phyloP scores from a whole-genome alignment of 1,139 yeast species.

The Yamadazyma siamensis region DNA sequence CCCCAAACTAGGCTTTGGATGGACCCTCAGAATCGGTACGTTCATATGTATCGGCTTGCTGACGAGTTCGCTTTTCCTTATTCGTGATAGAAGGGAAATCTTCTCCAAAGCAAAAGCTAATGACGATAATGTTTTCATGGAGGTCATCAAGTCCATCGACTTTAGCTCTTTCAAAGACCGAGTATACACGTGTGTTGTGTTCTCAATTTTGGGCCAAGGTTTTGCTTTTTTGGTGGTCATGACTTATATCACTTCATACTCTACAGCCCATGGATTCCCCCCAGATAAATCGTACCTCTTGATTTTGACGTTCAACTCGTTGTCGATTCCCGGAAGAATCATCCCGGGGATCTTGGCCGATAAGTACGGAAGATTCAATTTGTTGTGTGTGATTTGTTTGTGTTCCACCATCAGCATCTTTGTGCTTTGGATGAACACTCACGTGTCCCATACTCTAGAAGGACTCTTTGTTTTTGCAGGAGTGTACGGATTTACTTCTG shows the following conservation, averaged over 20 bases:
- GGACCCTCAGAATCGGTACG: constrained; percentile 60
- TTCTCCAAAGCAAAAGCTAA: constrained; percentile 4
- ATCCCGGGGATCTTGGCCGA: constrained; percentile 50
- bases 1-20: constrained; percentile 49
- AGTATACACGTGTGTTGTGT: constrained; percentile 23
- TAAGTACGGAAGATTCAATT: constrained; percentile 49
- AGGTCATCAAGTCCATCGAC: constrained; percentile 23
- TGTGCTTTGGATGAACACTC: constrained; percentile 45
- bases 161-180: constrained; percentile 22
- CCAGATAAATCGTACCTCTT: constrained; percentile 41
- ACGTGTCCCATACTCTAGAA: constrained; percentile 16
- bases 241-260: constrained; percentile 51
- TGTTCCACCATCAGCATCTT: constrained; percentile 36
- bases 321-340: constrained; percentile 47
- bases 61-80: constrained; percentile 33
- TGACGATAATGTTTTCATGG: constrained; percentile 7
- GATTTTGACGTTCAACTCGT: constrained; percentile 42
- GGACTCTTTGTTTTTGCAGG: constrained; percentile 27
- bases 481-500: constrained; percentile 29
- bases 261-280: constrained; percentile 39
- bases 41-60: constrained; percentile 43
- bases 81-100: constrained; percentile 34
- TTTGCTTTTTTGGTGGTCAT: constrained; percentile 47
- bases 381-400: constrained; percentile 40
- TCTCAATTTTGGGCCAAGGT: constrained; percentile 31